Conservation (phyloP, 2,329 filamentous ascomycete genomes). For the Beauveria scarabaeidicola region DNA sequence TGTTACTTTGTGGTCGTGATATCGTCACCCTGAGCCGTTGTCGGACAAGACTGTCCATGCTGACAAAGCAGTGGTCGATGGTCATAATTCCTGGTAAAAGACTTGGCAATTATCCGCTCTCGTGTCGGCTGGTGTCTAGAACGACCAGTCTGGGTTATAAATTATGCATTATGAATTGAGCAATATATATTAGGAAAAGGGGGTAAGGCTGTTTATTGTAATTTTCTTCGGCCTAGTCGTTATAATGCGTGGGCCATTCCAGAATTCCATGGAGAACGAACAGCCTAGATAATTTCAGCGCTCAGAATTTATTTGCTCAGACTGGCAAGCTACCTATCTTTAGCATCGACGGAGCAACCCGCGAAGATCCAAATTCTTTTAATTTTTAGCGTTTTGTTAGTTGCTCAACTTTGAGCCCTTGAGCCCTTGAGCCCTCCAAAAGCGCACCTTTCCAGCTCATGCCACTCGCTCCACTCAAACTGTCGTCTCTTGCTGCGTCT, state of each 20-base stretch:
- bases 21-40: too few relatives aligned
- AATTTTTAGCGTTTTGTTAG: background rate
- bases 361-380: background rate
- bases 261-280: too few relatives aligned
- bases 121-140: background rate
- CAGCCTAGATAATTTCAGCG: too few relatives aligned
- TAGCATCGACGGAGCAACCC: background rate
- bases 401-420: background rate
- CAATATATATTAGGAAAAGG: background rate
- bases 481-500: background rate
- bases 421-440: background rate
- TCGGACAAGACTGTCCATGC: background rate
- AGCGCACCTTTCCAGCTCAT: background rate
- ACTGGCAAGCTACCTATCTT: too few relatives aligned
- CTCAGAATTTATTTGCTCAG: too few relatives aligned
- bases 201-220: background rate
- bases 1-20: too few relatives aligned
- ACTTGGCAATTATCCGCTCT: background rate
- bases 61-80: background rate
- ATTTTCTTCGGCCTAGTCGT: too few relatives aligned
- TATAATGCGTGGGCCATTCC: too few relatives aligned
- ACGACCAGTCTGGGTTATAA: too few relatives aligned
- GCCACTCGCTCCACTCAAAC: background rate
- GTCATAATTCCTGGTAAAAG: background rate
- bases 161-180: too few relatives aligned